phyloP scores from a whole-genome alignment of 768 basidiomycete genomes.

The Neoboletus subvelutipes region DNA sequence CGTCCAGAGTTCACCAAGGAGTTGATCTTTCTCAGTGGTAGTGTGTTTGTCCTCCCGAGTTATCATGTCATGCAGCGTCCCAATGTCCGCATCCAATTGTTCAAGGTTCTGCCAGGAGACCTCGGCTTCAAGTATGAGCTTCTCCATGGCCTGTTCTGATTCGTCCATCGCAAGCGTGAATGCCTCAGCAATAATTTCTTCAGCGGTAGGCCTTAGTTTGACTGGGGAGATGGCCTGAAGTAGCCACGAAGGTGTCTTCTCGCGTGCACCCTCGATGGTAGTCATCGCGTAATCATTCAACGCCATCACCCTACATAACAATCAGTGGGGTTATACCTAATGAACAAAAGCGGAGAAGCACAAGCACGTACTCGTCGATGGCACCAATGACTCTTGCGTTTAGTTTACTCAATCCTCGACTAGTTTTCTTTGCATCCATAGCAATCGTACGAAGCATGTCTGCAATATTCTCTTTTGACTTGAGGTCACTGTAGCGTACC shows the following conservation, averaged over 20 bases:
- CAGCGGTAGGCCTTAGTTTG: slow-evolving; percentile 32
- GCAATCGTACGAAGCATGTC: slow-evolving; percentile 54
- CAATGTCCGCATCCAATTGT: slow-evolving; percentile 59
- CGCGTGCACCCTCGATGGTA: slow-evolving; percentile 44
- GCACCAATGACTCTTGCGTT: slow-evolving; percentile 69
- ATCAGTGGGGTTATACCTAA: slow-evolving; percentile 2
- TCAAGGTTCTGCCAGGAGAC: slow-evolving; percentile 54
- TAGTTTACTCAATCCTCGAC: slow-evolving; percentile 59
- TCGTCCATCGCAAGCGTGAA: slow-evolving; percentile 65
- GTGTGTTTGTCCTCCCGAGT: slow-evolving; percentile 54
- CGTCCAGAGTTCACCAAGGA: slow-evolving; percentile 72
- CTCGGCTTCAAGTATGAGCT: slow-evolving; percentile 69
- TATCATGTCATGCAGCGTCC: slow-evolving; percentile 55
- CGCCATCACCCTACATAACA: slow-evolving; percentile 57
- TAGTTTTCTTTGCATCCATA: slow-evolving; percentile 58
- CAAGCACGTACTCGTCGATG: slow-evolving; percentile 63
- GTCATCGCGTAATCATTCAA: slow-evolving; percentile 70
- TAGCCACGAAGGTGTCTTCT: slow-evolving; percentile 28
- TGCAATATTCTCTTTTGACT: slow-evolving; percentile 56
- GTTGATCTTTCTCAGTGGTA: slow-evolving; percentile 44
- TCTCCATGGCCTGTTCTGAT: slow-evolving; percentile 49
- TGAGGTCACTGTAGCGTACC: slow-evolving; percentile 62
- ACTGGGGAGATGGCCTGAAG: slow-evolving; percentile 43
- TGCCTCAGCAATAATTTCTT: slow-evolving; percentile 49
- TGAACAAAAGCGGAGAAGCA: background rate